Conservation (phyloP, 176 grass and related monocot genomes). For the Saccharum spontaneum region DNA sequence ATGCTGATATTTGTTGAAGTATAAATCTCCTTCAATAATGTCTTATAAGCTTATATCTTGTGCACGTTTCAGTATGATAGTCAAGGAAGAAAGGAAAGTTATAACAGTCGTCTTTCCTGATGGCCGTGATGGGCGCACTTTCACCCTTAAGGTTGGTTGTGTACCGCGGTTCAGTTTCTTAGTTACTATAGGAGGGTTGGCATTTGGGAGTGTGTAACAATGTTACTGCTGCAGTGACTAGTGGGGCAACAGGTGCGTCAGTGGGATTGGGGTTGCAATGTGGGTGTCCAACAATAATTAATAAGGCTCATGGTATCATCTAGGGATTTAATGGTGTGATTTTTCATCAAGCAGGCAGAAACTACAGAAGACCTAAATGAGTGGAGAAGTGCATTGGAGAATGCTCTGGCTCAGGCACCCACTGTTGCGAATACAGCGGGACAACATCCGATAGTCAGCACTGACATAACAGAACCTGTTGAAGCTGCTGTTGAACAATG, state of each 20-base stretch:
- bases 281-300: conserved; percentile 1
- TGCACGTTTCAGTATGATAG: conserved; percentile 70
- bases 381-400: conserved; percentile 92
- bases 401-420: conserved; percentile 77
- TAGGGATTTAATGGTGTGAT: conserved; percentile 23
- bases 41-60: conserved; percentile 24
- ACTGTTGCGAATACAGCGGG: conserved; percentile 48
- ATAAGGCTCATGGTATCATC: conserved; percentile 9
- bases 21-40: conserved; percentile 8
- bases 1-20: conserved; percentile 18
- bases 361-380: conserved; percentile 87
- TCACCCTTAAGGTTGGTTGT: conserved; percentile 75
- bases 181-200: conserved; percentile 7
- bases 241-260: neutral
- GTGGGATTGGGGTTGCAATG: neutral
- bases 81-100: conserved; percentile 88
- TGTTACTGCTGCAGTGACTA: conserved; percentile 9
- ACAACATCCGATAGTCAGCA: conserved; percentile 62
- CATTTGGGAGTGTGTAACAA: conserved; percentile 2
- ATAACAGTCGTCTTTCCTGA: conserved; percentile 87
- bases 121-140: conserved; percentile 73
- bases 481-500: conserved; percentile 61
- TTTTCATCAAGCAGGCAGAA: conserved; percentile 66
- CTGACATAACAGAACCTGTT: conserved; percentile 45
- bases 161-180: conserved; percentile 12